Conservation (phyloP, 2,329 filamentous ascomycete genomes). For the Myriosclerotinia scirpicola region DNA sequence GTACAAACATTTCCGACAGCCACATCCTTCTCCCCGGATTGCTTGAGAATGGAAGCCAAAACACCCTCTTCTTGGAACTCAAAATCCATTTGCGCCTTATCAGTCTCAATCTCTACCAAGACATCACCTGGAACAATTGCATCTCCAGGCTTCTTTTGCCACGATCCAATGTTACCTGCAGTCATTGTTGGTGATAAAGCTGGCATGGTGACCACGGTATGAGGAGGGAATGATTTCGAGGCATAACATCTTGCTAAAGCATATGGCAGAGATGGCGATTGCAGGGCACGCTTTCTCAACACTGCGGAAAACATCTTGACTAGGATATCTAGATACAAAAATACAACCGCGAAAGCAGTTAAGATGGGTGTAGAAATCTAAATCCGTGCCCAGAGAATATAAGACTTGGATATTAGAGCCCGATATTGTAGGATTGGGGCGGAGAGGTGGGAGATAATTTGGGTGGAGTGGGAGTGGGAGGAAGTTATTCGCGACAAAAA, state of each 20-base stretch:
- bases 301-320: constrained; percentile 61
- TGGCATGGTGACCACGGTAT: constrained; percentile 96
- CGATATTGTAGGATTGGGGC: constrained; percentile 24
- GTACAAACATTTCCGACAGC: constrained; percentile 86
- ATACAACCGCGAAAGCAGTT: constrained; percentile 26
- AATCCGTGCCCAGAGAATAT: constrained; percentile 34
- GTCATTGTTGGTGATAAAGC: constrained; percentile 98
- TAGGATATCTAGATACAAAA: constrained; percentile 23
- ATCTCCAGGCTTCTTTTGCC: constrained; percentile 98
- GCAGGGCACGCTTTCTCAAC: constrained; percentile 61
- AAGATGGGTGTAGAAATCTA: constrained; percentile 26
- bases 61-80: constrained; percentile 99
- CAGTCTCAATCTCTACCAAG: constrained; percentile 96
- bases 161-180: constrained; percentile 89
- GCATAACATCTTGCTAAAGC: constrained; percentile 58
- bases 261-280: constrained; percentile 50
- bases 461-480: constrained; percentile 23
- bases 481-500: constrained; percentile 25
- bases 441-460: constrained; percentile 9
- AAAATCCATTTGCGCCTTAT: constrained; percentile 99
- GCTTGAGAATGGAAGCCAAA: constrained; percentile 90
- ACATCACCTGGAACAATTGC: constrained; percentile 87
- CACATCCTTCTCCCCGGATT: constrained; percentile 90
- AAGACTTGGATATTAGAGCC: constrained; percentile 32
- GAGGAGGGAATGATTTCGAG: constrained; percentile 81